A percentile compares a stretch with the other conserved stretches of the same genome.
Evolutionary conservation across 129 eudicot species (phyloP).

Genomic region (Escallonia herrerae): DNA sequence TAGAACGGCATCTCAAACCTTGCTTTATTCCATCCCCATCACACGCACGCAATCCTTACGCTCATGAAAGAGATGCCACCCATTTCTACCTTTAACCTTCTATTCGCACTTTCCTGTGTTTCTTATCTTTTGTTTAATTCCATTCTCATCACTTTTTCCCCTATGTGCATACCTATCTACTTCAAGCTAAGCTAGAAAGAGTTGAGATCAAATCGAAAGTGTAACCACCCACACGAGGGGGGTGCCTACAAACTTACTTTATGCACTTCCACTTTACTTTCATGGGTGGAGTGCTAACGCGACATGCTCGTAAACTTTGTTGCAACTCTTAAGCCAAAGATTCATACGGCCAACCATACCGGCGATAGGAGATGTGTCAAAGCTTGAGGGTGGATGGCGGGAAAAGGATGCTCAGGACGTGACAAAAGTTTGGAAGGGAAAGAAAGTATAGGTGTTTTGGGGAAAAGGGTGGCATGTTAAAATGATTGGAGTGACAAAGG

Average conservation of each 20-base stretch:
- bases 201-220: slow-evolving; percentile 2
- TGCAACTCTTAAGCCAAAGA: not conserved
- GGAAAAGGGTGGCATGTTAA: no score
- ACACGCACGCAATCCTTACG: slow-evolving; percentile 2
- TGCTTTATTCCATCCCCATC: slow-evolving; percentile 22
- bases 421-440: no score
- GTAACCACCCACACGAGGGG: slow-evolving; percentile 13
- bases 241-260: not conserved
- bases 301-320: not conserved
- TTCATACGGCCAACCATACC: no score
- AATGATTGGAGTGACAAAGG: no score
- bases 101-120: not conserved
- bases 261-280: not conserved
- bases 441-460: no score
- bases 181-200: not conserved
- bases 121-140: not conserved
- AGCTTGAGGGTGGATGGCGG: not conserved
- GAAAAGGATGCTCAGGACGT: not conserved
- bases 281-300: not conserved
- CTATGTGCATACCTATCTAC: not conserved
- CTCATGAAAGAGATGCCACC: not conserved
- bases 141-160: not conserved
- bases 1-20: slow-evolving; percentile 2
- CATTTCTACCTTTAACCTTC: slow-evolving; percentile 7
- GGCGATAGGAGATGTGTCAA: no score